Base-by-base conservation (phyloP, 495 filamentous ascomycete species). In the Parathielavia appendiculata region DNA sequence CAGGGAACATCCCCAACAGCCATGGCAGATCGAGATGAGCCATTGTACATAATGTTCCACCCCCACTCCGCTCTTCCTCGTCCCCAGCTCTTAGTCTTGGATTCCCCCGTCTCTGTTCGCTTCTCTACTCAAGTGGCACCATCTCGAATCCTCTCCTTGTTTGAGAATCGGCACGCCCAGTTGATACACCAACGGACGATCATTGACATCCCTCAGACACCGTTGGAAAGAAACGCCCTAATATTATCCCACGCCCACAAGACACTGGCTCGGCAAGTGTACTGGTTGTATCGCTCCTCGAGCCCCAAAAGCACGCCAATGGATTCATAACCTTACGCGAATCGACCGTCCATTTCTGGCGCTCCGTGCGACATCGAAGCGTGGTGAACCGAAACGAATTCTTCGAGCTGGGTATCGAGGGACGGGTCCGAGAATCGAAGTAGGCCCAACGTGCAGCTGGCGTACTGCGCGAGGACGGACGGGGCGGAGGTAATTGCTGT, bases 81-180 rank as follows among this genome's bases (percentile, higher is more conserved):
- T 49, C 51, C 11, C 40, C 46, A 23, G 45, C 34, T 49, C 40
- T 51, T 39, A 8, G 22, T 56, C 23, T 46, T 35, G 32, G 10
- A 14, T 45, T 20, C 11, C 19, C 47, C 41, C 26, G 26, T 43
- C 38, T 54, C 34, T 36, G 26, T 61, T 54, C 59, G 9, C 48
- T 52, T 54, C 55, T 39, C 50, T 12, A 30, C 17, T 17, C 41
- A 19, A 30, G 58, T 49, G 57, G 54, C 51, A 41, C 34, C 61
- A 55, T 32, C 61, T 64, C 53, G 47, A 63, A 59, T 30, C 43
- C 64, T 17, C 53, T 66, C 66, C 64, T 67, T 69, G 54, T 55
- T 57, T 51, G 63, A 64, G 61, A 61, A 40, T 36, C 58, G 43
- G 58, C 35, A 40, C 20, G 45, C 51, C 54, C 23, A 50, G 12